phyloP scores from a whole-genome alignment of 2,329 filamentous ascomycete species.

The Pseudogymnoascus sp. region DNA sequence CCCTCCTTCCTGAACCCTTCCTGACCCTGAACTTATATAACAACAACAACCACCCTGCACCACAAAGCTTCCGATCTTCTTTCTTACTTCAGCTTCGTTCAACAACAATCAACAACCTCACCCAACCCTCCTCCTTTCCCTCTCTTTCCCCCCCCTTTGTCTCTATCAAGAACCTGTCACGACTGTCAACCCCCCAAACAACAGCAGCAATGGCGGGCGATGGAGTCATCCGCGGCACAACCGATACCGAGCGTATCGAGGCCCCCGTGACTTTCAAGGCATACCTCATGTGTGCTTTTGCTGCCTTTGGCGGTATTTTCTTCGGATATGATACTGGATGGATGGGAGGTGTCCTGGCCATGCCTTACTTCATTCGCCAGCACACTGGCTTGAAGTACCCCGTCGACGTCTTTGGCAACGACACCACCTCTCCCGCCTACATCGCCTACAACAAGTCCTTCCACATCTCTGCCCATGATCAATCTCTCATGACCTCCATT shows the following conservation, averaged over 20 bases:
- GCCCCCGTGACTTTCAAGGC: slow-evolving; percentile 60
- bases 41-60: neutral
- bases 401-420: slow-evolving; percentile 18
- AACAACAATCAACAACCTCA: neutral
- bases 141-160: neutral
- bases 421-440: slow-evolving; percentile 10
- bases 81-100: neutral
- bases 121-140: neutral
- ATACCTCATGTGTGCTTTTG: slow-evolving; percentile 60
- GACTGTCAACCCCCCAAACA: neutral
- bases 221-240: slow-evolving; percentile 17
- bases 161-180: neutral
- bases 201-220: slow-evolving; percentile 6
- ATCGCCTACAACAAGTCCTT: slow-evolving; percentile 16
- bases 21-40: slow-evolving; percentile 1
- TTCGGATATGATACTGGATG: slow-evolving; percentile 67
- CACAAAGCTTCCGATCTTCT: neutral
- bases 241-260: slow-evolving; percentile 52
- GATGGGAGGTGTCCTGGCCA: slow-evolving; percentile 53
- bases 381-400: slow-evolving; percentile 20
- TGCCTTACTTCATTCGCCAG: slow-evolving; percentile 34
- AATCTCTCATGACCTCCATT: slow-evolving; percentile 64
- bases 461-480: slow-evolving; percentile 36
- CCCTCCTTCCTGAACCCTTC: neutral
- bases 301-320: slow-evolving; percentile 51